Evolutionary conservation across 2,329 filamentous ascomycete species (phyloP).

Genomic region (Fusarium nurragi): DNA sequence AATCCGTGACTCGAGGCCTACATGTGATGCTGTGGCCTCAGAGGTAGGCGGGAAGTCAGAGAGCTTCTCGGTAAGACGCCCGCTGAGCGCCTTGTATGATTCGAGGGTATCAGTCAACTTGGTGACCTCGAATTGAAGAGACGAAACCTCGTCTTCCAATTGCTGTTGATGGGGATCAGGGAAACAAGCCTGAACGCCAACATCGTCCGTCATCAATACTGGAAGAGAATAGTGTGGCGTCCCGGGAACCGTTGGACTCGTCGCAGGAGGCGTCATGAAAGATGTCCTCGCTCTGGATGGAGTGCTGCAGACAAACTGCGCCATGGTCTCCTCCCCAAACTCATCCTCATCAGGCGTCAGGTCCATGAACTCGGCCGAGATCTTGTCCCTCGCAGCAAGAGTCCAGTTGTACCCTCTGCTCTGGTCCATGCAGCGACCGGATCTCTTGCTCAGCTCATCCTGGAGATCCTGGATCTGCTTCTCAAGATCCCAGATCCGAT

Average conservation of each 20-base stretch:
- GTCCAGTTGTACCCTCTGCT: slow-evolving; percentile 60
- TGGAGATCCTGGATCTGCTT: slow-evolving; percentile 52
- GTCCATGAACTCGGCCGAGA: slow-evolving; percentile 55
- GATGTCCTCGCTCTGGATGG: slow-evolving; percentile 57
- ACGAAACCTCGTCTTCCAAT: slow-evolving; percentile 59
- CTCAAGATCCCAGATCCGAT: slow-evolving; percentile 55
- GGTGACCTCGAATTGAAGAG: slow-evolving; percentile 58
- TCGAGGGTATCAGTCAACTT: slow-evolving; percentile 60
- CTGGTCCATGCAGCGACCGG: slow-evolving; percentile 34
- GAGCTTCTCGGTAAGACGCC: slow-evolving; percentile 51
- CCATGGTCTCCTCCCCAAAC: slow-evolving; percentile 63
- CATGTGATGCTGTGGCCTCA: slow-evolving; percentile 25
- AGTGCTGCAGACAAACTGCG: slow-evolving; percentile 62
- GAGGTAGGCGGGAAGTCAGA: slow-evolving; percentile 29
- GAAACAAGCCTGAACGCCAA: slow-evolving; percentile 42
- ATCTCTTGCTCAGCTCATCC: slow-evolving; percentile 45
- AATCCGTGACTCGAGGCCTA: slow-evolving; percentile 55
- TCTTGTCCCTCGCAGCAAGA: slow-evolving; percentile 59
- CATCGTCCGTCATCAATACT: slow-evolving; percentile 11
- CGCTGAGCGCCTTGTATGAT: slow-evolving; percentile 56
- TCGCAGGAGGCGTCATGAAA: slow-evolving; percentile 65
- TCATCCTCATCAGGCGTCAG: slow-evolving; percentile 50
- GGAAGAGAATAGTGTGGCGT: slow-evolving; percentile 52
- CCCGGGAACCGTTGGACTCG: slow-evolving; percentile 55
- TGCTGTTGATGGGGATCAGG: slow-evolving; percentile 55